Conservation (phyloP, 257 asterid genomes). For the Solanum pennellii region DNA sequence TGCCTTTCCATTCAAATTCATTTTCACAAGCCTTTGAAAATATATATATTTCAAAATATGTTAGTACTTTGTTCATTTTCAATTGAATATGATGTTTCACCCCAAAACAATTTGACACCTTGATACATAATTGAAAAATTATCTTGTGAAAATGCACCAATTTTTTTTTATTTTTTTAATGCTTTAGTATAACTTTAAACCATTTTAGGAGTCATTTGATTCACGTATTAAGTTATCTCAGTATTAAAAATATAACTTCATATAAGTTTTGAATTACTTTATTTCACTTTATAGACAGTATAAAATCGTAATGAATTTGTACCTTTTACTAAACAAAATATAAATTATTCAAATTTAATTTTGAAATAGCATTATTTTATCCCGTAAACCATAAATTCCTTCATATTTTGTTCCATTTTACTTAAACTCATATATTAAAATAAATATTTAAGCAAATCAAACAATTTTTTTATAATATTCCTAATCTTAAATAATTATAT, state of each 20-base stretch:
- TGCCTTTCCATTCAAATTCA: neutral
- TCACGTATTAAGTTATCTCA: neutral
- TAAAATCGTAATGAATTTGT: too few relatives aligned
- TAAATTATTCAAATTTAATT: neutral
- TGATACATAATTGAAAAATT: neutral
- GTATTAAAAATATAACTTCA: rapidly evolving
- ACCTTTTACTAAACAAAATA: neutral
- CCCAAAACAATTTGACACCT: neutral
- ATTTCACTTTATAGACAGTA: neutral
- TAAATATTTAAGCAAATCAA: neutral
- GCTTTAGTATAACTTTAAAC: neutral
- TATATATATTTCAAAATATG: neutral
- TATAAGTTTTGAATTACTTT: neutral
- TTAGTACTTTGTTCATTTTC: neutral
- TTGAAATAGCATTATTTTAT: too few relatives aligned
- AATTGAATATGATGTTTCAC: neutral
- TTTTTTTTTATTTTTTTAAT: neutral
- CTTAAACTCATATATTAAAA: too few relatives aligned
- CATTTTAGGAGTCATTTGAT: neutral
- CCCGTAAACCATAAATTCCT: too few relatives aligned
- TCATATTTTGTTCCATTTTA: neutral
- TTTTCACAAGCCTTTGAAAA: neutral
- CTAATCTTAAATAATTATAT: too few relatives aligned
- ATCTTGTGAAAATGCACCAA: neutral
- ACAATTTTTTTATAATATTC: neutral